Evolutionary conservation across 306 rosid genomes (phyloP).

Genomic region (Mucuna pruriens): DNA sequence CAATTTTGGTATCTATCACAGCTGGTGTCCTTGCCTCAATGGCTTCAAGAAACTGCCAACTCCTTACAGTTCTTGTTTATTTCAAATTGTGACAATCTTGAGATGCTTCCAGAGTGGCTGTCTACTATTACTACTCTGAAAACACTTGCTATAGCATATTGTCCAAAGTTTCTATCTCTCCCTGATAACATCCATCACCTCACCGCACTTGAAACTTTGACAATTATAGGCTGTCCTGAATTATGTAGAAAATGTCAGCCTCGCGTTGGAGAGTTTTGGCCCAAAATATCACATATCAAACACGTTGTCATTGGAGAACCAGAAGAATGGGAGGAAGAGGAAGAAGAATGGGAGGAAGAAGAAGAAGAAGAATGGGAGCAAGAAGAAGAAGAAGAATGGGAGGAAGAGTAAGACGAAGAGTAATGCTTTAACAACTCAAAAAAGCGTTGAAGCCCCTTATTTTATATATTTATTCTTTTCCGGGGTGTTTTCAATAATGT

Average conservation of each 20-base stretch:
- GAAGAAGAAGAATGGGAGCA: neutral
- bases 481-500: too few relatives aligned
- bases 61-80: neutral
- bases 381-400: too few relatives aligned
- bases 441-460: neutral
- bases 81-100: neutral
- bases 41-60: neutral
- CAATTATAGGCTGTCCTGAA: neutral
- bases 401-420: neutral
- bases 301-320: neutral
- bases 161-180: neutral
- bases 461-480: too few relatives aligned
- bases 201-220: neutral
- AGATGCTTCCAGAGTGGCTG: neutral
- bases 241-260: neutral
- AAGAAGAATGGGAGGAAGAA: too few relatives aligned
- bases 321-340: neutral
- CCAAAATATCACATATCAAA: neutral
- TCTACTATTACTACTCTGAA: neutral
- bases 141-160: neutral
- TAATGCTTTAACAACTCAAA: neutral
- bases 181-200: neutral
- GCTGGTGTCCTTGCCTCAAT: neutral
- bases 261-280: neutral
- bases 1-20: neutral